Base-by-base conservation (phyloP, 768 basidiomycete genomes). In the Trametes coccinea region DNA sequence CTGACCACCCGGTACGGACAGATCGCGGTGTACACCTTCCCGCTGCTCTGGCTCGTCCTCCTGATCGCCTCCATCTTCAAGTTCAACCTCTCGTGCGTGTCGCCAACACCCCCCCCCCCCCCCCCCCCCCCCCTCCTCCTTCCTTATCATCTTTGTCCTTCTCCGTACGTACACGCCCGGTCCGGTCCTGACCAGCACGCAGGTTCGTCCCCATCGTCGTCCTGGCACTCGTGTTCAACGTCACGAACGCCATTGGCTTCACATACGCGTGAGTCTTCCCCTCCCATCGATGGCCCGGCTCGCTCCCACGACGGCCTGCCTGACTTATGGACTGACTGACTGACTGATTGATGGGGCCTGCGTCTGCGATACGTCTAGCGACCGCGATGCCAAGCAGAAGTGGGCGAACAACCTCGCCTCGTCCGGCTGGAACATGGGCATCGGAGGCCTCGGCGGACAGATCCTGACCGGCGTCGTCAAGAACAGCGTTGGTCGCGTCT, bases 191-290 rank as follows among this genome's bases (percentile, higher is more conserved):
- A 53, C 52, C 16, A 37, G n/a, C 59, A 30, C 37, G n/a, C 70
- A 97, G 95, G 8, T 98, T 95, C 75, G 79, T 98, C 63, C 97
- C 97, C 7, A 98, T 98, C 66, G 95, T 98, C 56, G 74, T 88
- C 43, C 86, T 99, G 39, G 97, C 97, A 1, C 80, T 98, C 50
- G 90, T 98, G 40, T 98, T 99, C 84, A 98, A 99, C 73, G 71
- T 94, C 53, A 94, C 93, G 8, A 98, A 98, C 66, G 92, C 89
- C n/a, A 79, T 98, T 54, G 96, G 96, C 10, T 98, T 98, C 78
- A 97, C 95, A 51, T 98, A 93, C 70, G 92, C 90, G 92, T 92
- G 73, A 70, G 88, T 79, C 22, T n/a, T n/a, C n/a, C n/a, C n/a
- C 9, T 43, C 41, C 8, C n/a, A 41, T 30, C 14, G 49, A 27